Base-by-base conservation (phyloP, 1,284 basidiomycete genomes). In the Apiotrichum akiyoshidainum region DNA sequence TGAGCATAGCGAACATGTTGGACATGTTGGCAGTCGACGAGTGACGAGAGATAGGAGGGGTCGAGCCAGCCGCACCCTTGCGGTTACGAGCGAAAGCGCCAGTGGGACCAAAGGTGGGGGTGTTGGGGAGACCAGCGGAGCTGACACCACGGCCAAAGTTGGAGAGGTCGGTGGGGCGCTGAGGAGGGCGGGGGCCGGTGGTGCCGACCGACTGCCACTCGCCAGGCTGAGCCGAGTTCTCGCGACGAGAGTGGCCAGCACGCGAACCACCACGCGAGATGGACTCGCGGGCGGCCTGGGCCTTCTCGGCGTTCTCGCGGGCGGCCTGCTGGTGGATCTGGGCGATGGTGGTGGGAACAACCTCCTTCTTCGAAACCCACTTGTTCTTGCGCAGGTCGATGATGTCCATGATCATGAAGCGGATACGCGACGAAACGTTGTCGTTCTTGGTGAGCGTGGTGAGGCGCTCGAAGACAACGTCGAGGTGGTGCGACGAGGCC, bases 391-490 rank as follows among this genome's bases (percentile, higher is more conserved):
- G 88, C 44, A 96, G 82, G 75, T 98, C 95, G 65, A 95, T 85
- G 46, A 97, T 83, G 77, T 93, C 91, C 84, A 90, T 84, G 59
- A 98, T 83, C 92, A 97, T 97, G 81, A 92, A 97, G 59, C 87
- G 86, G 84, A 97, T 91, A 73, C 95, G 87, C 37, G 91, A 86
- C 59, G 85, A 86, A 65, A 96, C 85, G 57, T 87, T 86, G 34
- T 75, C 80, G 68, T 84, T 89, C 80, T 87, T 87, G 48, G 84
- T 80, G 63, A 96, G 82, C 71, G 88, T 86, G 72, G 86, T 84
- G 85, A 99, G 94, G 52, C 93, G 85, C 54, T 85, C 82, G 81
- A 98, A 96, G 83, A 97, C 96, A 46, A 94, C 87, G 68, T 92
- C 88, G 85, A 98, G 89, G 22, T 40, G 39, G 81, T 91, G 92